Evolutionary conservation across 2,329 filamentous ascomycete genomes (phyloP).

Genomic region (Aureobasidium sp.): DNA sequence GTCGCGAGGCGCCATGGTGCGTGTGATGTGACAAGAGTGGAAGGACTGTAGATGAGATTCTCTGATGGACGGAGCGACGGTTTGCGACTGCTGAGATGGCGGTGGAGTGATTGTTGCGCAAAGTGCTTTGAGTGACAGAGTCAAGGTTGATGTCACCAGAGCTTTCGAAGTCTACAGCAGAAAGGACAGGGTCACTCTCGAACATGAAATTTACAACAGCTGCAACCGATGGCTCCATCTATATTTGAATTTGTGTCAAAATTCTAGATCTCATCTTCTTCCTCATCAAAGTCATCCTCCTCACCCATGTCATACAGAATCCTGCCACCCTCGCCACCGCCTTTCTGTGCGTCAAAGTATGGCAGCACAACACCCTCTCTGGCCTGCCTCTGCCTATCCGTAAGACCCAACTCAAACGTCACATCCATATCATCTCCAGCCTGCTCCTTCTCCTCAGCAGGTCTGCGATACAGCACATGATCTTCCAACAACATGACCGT

Average conservation of each 20-base stretch:
- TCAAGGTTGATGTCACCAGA: not conserved
- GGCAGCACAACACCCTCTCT: conserved; percentile 85
- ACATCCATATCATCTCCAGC: conserved; percentile 53
- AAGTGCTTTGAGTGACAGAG: not conserved
- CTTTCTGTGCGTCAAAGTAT: conserved; percentile 92
- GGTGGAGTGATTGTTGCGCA: not conserved
- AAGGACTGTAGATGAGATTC: not conserved
- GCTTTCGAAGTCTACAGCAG: not conserved
- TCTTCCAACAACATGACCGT: conserved; percentile 62
- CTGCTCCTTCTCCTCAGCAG: conserved; percentile 32
- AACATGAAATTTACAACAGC: not conserved
- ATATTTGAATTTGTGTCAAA: not conserved
- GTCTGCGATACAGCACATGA: conserved; percentile 59
- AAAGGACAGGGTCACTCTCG: not conserved
- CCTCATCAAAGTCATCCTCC: conserved; percentile 95
- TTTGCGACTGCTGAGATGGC: not conserved
- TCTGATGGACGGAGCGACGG: not conserved
- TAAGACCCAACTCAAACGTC: conserved; percentile 81
- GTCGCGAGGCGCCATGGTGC: conserved; percentile 11
- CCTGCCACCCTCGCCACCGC: conserved; percentile 74
- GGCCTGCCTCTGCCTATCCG: conserved; percentile 81
- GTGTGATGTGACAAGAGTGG: not conserved
- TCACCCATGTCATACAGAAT: conserved; percentile 96
- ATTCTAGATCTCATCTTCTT: conserved; percentile 72
- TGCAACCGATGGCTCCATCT: conserved; percentile 31